Evolutionary conservation across 2,329 filamentous ascomycete species (phyloP).

Genomic region (Huntiella abstrusa): DNA sequence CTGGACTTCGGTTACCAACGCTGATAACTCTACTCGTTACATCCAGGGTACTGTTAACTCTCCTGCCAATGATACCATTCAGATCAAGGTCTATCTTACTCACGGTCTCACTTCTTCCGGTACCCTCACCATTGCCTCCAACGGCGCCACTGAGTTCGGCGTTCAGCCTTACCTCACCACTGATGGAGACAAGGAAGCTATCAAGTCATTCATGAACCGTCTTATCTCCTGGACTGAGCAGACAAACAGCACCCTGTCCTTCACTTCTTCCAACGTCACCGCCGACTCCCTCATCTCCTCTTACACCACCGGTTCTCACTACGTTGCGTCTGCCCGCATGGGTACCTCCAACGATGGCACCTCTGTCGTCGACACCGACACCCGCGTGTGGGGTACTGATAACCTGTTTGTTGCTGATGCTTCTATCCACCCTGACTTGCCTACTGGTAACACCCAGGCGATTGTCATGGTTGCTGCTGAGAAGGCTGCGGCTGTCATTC

Average conservation of each 20-base stretch:
- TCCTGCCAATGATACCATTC: constrained; percentile 35
- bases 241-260: constrained; percentile 25
- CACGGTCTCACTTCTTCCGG: constrained; percentile 42
- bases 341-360: constrained; percentile 23
- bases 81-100: constrained; percentile 42
- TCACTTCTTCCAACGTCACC: constrained; percentile 23
- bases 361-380: constrained; percentile 42
- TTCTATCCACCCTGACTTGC: constrained; percentile 48
- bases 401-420: constrained; percentile 52
- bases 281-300: constrained; percentile 38
- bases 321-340: constrained; percentile 20
- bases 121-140: constrained; percentile 37
- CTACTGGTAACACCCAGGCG: constrained; percentile 48
- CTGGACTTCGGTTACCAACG: constrained; percentile 30
- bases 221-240: constrained; percentile 35
- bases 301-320: constrained; percentile 39
- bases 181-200: constrained; percentile 39
- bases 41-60: constrained; percentile 46
- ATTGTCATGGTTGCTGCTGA: constrained; percentile 49
- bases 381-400: constrained; percentile 47
- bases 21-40: constrained; percentile 24
- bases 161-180: constrained; percentile 41
- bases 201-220: constrained; percentile 39
- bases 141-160: constrained; percentile 39
- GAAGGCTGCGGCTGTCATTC: constrained; percentile 27